These are phyloP conservation scores for Boletus sp. DNA, from an alignment of 768 basidiomycete species.

Conservation along the genomic window DNA sequence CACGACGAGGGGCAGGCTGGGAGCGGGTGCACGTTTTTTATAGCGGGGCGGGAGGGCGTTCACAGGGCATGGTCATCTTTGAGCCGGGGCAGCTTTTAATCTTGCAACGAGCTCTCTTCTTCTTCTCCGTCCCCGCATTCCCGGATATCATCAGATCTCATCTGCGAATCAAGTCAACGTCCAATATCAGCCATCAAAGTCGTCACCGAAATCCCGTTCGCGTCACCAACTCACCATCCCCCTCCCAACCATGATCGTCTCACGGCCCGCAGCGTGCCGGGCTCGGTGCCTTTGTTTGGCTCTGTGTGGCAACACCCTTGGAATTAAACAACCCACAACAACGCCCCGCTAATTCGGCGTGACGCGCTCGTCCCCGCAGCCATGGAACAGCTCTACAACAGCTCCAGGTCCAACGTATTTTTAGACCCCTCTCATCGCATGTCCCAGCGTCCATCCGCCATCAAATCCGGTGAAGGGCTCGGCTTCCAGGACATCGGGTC, in stretches of 20 bases:
- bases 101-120: neutral
- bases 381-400: slow-evolving; percentile 24
- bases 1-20: neutral
- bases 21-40: slow-evolving; percentile 5
- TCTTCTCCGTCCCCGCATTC: slow-evolving; percentile 6
- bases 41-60: neutral
- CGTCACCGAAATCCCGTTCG: neutral
- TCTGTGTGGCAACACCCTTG: slow-evolving; percentile 22
- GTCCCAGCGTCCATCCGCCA: slow-evolving; percentile 19
- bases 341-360: slow-evolving; percentile 18
- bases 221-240: too few species aligned
- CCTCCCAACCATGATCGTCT: too few species aligned
- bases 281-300: slow-evolving; percentile 10
- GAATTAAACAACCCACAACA: slow-evolving; percentile 31
- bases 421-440: slow-evolving; percentile 23
- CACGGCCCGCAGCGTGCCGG: neutral
- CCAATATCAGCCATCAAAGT: slow-evolving; percentile 9
- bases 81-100: slow-evolving; percentile 4
- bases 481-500: slow-evolving; percentile 27
- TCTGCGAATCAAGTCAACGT: slow-evolving; percentile 13
- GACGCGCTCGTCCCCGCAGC: neutral
- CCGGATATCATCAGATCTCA: neutral
- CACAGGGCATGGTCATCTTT: slow-evolving; percentile 12
- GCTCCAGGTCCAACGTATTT: neutral
- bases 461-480: slow-evolving; percentile 28